Conservation (phyloP, 352 stramenopile genomes). For the Globisporangium alternatum region DNA sequence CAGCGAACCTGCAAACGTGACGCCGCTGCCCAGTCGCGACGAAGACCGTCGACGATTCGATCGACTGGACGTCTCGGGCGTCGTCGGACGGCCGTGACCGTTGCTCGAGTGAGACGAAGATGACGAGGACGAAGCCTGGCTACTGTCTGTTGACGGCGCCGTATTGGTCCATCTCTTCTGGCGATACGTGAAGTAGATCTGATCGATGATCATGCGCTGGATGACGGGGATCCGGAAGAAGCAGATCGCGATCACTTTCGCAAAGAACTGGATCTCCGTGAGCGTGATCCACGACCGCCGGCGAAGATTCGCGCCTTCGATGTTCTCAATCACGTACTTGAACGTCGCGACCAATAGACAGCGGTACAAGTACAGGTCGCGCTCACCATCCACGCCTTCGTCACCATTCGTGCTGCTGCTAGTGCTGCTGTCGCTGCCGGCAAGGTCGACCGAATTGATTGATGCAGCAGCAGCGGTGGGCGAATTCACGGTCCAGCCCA, state of each 20-base stretch:
- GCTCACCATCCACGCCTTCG: constrained; percentile 39
- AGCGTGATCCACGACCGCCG: constrained; percentile 53
- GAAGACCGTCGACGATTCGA: constrained; percentile 29
- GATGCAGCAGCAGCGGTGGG: constrained; percentile 19
- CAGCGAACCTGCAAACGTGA: constrained; percentile 57
- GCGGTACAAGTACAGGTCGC: constrained; percentile 60
- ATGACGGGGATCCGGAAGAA: constrained; percentile 64
- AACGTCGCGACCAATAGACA: constrained; percentile 75
- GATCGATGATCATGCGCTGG: constrained; percentile 47
- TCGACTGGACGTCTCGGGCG: constrained; percentile 1
- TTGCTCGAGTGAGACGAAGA: background rate
- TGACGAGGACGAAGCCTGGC: background rate
- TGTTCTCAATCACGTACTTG: constrained; percentile 63
- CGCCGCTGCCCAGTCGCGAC: constrained; percentile 42
- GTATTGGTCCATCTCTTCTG: constrained; percentile 51
- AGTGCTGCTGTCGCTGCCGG: constrained; percentile 6
- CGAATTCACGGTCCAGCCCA: constrained; percentile 29
- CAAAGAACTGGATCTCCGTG: constrained; percentile 58
- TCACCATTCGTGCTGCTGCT: constrained; percentile 21
- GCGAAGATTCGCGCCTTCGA: constrained; percentile 42
- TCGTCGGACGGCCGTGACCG: background rate
- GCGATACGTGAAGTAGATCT: constrained; percentile 50
- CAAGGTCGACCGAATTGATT: constrained; percentile 1
- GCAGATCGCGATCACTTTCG: constrained; percentile 64
- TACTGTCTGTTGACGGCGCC: background rate